Evolutionary conservation across 2,329 filamentous ascomycete genomes (phyloP).

Genomic region (Diaporthe australafricana): DNA sequence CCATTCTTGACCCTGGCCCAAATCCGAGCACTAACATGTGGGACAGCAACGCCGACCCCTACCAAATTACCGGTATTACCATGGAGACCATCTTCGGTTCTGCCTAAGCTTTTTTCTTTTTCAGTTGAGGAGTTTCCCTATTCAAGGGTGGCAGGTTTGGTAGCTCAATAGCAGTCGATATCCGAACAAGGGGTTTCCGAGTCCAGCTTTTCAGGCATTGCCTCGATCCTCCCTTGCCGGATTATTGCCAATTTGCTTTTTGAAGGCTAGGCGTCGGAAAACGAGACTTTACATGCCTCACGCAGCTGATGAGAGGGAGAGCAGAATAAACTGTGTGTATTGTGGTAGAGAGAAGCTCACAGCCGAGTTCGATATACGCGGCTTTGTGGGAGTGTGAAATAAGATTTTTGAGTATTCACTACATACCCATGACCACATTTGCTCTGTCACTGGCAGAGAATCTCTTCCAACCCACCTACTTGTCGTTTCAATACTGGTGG

Average conservation of each 20-base stretch:
- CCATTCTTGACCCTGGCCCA: slow-evolving; percentile 88
- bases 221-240: too few species aligned
- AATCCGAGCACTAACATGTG: slow-evolving; percentile 49
- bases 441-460: too few species aligned
- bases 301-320: not conserved
- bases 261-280: slow-evolving; percentile 15
- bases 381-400: slow-evolving; percentile 8
- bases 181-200: too few species aligned
- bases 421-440: too few species aligned
- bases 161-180: not conserved
- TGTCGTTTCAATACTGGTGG: too few species aligned
- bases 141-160: not conserved
- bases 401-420: slow-evolving; percentile 7
- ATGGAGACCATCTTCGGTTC: slow-evolving; percentile 72
- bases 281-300: not conserved
- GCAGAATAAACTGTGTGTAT: not conserved
- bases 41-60: slow-evolving; percentile 81
- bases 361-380: not conserved
- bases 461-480: too few species aligned
- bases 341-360: slow-evolving; percentile 9
- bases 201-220: too few species aligned
- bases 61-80: slow-evolving; percentile 84
- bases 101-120: slow-evolving; percentile 26
- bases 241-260: not conserved
- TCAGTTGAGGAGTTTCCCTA: not conserved